phyloP scores from a whole-genome alignment of 345 rosid genomes.

The Excoecaria agallocha region DNA sequence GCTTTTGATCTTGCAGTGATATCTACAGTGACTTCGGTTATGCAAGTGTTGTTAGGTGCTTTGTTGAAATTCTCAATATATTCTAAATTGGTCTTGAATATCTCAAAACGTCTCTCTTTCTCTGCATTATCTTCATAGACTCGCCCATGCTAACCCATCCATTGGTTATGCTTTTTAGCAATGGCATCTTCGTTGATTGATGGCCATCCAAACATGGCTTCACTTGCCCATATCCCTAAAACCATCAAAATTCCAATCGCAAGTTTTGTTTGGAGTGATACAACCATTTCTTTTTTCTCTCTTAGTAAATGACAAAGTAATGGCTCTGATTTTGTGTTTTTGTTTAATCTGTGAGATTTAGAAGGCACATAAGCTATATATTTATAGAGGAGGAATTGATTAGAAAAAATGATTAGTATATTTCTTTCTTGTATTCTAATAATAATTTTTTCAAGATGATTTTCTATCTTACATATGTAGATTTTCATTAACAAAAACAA shows the following conservation, averaged over 20 bases:
- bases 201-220: background rate
- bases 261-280: background rate
- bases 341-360: background rate
- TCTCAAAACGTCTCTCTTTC: conserved; percentile 23
- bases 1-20: too few species aligned
- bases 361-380: background rate
- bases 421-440: too few species aligned
- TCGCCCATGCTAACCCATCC: conserved; percentile 20
- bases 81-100: conserved; percentile 25
- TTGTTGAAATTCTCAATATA: conserved; percentile 14
- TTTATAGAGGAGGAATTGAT: background rate
- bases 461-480: too few species aligned
- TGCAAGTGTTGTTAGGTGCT: background rate
- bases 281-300: background rate
- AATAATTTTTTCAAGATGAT: too few species aligned
- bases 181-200: conserved; percentile 3
- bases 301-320: too few species aligned
- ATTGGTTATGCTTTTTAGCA: conserved; percentile 21
- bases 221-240: background rate
- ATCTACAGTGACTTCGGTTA: too few species aligned
- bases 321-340: too few species aligned
- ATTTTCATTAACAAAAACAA: too few species aligned
- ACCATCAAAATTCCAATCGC: background rate
- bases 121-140: conserved; percentile 10
- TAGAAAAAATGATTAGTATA: too few species aligned